Percentiles rank a stretch among this genome's conserved stretches.
Evolutionary conservation across 164 flowering plant species (phyloP).

Genomic region (Stephania cephalantha): DNA sequence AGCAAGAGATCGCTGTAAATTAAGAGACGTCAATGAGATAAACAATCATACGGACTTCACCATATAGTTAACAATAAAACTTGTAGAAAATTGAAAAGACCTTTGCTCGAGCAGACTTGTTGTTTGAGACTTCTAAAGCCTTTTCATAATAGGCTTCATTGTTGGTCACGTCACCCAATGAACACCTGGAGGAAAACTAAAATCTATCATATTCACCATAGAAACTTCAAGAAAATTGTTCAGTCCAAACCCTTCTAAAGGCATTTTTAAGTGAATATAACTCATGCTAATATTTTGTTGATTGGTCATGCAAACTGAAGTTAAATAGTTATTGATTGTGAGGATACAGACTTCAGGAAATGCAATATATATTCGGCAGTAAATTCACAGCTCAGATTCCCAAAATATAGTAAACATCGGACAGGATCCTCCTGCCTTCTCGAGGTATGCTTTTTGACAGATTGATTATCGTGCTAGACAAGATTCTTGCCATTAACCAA

Average conservation of each 20-base stretch:
- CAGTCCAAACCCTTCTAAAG: no score
- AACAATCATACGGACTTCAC: not conserved
- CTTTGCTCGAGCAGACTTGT: conserved; percentile 82
- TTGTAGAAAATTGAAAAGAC: conserved; percentile 23
- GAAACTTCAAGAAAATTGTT: not conserved
- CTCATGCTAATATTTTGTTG: not conserved
- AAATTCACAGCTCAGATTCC: not conserved
- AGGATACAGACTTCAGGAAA: not conserved
- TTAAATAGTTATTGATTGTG: not conserved
- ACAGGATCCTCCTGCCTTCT: not conserved
- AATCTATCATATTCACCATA: not conserved
- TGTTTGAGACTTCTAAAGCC: conserved; percentile 82
- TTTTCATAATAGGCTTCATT: conserved; percentile 68
- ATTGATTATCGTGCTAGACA: not conserved
- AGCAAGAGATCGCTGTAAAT: conserved; percentile 74
- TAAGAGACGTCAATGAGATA: conserved; percentile 5
- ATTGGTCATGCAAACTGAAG: not conserved
- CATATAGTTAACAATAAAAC: not conserved
- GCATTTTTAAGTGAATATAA: not conserved
- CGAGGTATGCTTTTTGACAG: not conserved
- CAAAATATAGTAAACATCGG: not conserved
- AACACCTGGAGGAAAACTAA: conserved; percentile 49
- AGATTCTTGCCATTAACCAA: not conserved
- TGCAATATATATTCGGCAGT: not conserved
- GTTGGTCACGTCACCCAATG: conserved; percentile 81